These are phyloP conservation scores for Grosmannia clavigera DNA, from an alignment of 2,329 filamentous ascomycete genomes.

Conservation along the genomic window DNA sequence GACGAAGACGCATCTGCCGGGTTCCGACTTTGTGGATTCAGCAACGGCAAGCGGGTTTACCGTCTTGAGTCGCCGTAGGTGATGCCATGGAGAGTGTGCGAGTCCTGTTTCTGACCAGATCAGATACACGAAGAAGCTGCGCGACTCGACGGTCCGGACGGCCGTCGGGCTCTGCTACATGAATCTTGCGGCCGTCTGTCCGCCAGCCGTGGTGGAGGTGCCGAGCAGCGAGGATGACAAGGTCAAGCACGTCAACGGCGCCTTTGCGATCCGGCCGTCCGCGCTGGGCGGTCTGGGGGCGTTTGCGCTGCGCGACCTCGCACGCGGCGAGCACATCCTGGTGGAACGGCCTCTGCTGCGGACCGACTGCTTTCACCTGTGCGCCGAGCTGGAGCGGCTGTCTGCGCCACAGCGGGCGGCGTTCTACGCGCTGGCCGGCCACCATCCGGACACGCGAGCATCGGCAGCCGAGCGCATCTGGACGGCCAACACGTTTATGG, in stretches of 20 bases:
- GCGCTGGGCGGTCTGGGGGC: conserved; percentile 31
- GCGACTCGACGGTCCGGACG: not conserved
- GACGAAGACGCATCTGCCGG: conserved; percentile 2
- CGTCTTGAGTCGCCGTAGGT: conserved; percentile 1
- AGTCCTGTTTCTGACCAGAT: not conserved
- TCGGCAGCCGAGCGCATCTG: conserved; percentile 14
- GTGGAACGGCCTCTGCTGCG: conserved; percentile 31
- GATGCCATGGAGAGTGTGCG: not conserved
- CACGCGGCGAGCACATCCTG: conserved; percentile 27
- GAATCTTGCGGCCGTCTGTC: conserved; percentile 2
- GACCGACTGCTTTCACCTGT: conserved; percentile 17
- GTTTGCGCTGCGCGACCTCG: conserved; percentile 29
- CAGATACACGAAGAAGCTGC: not conserved
- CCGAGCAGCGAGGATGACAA: not conserved
- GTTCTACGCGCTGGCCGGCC: conserved; percentile 24
- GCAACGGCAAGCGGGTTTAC: conserved; percentile 9
- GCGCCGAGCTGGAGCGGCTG: conserved; percentile 24
- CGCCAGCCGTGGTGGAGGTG: conserved; percentile 1
- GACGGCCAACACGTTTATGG: conserved; percentile 16
- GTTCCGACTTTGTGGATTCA: conserved; percentile 6
- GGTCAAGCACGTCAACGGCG: conserved; percentile 19
- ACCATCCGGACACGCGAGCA: conserved; percentile 10
- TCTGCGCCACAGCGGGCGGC: conserved; percentile 17
- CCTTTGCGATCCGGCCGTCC: conserved; percentile 28
- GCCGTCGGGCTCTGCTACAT: conserved; percentile 8